A percentile compares a stretch with the other conserved stretches of the same genome.
Conservation (phyloP, 1,284 basidiomycete species). For the Tilletiopsis washingtonensis region DNA sequence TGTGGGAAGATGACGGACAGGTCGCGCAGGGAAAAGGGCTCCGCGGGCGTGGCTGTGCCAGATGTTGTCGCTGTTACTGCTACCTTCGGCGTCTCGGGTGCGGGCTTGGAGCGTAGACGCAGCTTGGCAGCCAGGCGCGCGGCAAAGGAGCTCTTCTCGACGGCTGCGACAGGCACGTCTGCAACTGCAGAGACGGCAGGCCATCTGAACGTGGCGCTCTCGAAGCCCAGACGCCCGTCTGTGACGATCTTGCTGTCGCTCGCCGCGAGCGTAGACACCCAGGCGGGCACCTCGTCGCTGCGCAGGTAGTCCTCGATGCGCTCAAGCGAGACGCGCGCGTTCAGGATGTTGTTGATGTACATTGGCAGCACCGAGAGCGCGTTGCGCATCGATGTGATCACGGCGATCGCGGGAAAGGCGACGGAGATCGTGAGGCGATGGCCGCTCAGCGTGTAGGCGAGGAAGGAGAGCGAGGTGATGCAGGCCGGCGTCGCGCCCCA, state of each 20-base stretch:
- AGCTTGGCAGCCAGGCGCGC: neutral
- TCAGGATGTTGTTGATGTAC: constrained; percentile 32
- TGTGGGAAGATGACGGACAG: constrained; percentile 22
- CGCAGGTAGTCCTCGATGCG: constrained; percentile 71
- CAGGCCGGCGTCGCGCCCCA: constrained; percentile 17
- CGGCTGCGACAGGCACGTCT: neutral
- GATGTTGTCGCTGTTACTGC: too few species aligned
- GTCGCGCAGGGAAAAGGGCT: constrained; percentile 20
- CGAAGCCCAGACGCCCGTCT: constrained; percentile 56
- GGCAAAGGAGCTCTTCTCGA: neutral
- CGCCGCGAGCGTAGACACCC: constrained; percentile 60
- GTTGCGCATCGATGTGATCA: constrained; percentile 26
- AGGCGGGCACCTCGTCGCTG: constrained; percentile 70
- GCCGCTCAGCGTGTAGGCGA: constrained; percentile 19
- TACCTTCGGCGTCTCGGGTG: neutral
- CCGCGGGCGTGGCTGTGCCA: neutral
- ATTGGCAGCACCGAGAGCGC: constrained; percentile 25
- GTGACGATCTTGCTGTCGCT: constrained; percentile 14
- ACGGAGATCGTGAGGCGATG: constrained; percentile 18
- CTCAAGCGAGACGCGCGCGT: constrained; percentile 67
- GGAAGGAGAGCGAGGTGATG: constrained; percentile 22
- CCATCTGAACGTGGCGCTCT: constrained; percentile 57
- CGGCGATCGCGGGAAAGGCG: constrained; percentile 25
- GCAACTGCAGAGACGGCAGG: too few species aligned
- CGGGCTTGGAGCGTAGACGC: neutral